Evolutionary conservation across 192 early-diverging fungal genomes (phyloP), one percentile per base, ranked within the genome.

Genomic region (Coemansia aciculifera): DNA sequence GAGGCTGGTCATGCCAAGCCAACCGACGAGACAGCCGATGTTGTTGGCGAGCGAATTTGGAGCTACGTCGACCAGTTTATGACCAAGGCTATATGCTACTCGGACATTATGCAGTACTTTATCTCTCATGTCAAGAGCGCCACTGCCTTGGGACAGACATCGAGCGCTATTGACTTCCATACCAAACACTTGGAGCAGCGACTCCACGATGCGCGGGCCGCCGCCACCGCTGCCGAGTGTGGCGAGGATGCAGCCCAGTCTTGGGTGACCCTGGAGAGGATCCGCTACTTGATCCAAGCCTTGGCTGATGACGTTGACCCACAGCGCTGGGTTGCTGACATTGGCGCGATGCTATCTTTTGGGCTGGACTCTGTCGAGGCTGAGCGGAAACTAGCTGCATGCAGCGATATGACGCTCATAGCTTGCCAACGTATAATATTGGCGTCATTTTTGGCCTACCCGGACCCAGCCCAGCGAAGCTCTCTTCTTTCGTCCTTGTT

Each of bases 81-180:
- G 51, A n/a, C 72, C 31, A 82, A 82, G 44, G 75, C 79, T 7
- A 82, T 82, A 8, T 82, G 79, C 75, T 82, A 71, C 59, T 44
- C 75, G 42, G 79, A 77, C 60, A 69, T 82, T 32, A 73, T 74
- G 75, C 71, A 59, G 39, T 74, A 71, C 39, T 71, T 82, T 71
- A 59, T 63, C 17, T 42, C 51, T 0, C 62, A 74, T 36, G 64
- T 73, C 21, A 64, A 64, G 7, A 17, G 38, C n/a, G 12, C 62
- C 27, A 52, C 38, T n/a, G 12, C 62, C 13, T 7, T 15, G 9
- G 24, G 2, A 3, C 32, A 42, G 15, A 43, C 19, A n/a, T 27
- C 43, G 10, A 31, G 64, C 2, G 60, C 39, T 5, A n/a, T 73
- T n/a, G 62, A 73, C 2, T 68, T 62, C 32, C 69, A 74, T 34